A percentile compares a stretch with the other conserved stretches of the same genome.
These are phyloP conservation scores for Candida ulmi DNA, from an alignment of 805 yeast species.

Conservation along the genomic window DNA sequence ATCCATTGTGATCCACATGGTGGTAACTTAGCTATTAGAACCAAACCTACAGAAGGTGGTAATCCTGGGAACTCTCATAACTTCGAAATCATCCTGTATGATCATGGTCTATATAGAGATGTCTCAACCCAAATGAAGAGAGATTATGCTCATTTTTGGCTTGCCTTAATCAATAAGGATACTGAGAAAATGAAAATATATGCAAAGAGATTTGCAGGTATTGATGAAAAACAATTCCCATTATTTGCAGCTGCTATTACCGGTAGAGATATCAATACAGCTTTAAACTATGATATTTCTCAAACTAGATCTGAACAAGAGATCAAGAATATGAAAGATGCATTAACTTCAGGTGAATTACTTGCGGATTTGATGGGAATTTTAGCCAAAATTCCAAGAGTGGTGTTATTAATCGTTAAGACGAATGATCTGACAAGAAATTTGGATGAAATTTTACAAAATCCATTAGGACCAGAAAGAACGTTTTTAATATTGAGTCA, in stretches of 20 bases:
- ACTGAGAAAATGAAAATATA: conserved; percentile 60
- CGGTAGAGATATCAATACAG: conserved; percentile 82
- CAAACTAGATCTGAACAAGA: conserved; percentile 55
- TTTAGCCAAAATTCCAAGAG: conserved; percentile 73
- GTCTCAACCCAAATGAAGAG: conserved; percentile 73
- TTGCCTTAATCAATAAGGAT: conserved; percentile 74
- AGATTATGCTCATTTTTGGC: conserved; percentile 89
- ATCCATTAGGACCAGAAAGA: conserved; percentile 82
- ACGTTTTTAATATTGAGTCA: conserved; percentile 85
- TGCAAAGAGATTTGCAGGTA: conserved; percentile 75
- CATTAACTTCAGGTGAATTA: conserved; percentile 56
- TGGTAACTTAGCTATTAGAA: conserved; percentile 85
- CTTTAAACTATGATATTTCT: conserved; percentile 57
- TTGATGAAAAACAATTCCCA: conserved; percentile 71
- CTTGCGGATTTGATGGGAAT: conserved; percentile 74
- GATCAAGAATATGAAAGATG: conserved; percentile 57
- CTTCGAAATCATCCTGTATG: conserved; percentile 88
- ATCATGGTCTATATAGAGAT: conserved; percentile 89
- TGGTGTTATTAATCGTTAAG: conserved; percentile 80
- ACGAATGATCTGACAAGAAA: conserved; percentile 92
- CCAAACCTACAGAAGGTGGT: conserved; percentile 23
- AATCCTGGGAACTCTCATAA: conserved; percentile 45
- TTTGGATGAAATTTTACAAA: conserved; percentile 75
- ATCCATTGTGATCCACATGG: conserved; percentile 99
- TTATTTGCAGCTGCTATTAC: conserved; percentile 91